Evolutionary conservation across 495 filamentous ascomycete genomes (phyloP).

Genomic region (Penicillium canescens): DNA sequence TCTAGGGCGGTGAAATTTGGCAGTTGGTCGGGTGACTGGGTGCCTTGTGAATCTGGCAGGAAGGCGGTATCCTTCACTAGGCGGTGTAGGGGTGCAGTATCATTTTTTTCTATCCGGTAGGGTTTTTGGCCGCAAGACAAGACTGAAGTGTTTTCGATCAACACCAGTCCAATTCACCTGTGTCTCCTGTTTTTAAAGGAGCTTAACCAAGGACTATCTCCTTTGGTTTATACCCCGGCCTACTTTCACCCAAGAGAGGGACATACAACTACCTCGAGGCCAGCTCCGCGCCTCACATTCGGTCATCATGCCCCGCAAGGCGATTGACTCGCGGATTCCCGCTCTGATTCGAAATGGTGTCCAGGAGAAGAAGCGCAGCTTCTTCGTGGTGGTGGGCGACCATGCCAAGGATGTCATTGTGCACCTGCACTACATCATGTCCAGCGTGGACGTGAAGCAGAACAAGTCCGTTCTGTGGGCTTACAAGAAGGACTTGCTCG

Average conservation of each 20-base stretch:
- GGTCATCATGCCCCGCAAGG: constrained; percentile 55
- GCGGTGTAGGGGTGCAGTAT: constrained; percentile 21
- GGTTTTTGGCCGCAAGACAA: constrained; percentile 15
- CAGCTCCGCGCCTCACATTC: constrained; percentile 17
- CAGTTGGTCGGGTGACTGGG: neutral
- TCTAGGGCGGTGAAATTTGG: neutral
- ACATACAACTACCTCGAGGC: constrained; percentile 12
- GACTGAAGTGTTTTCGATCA: constrained; percentile 10
- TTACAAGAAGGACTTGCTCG: constrained; percentile 97
- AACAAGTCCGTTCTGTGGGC: constrained; percentile 98
- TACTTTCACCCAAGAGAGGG: too few species aligned
- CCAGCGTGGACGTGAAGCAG: constrained; percentile 83
- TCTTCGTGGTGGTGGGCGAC: constrained; percentile 96
- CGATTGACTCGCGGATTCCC: constrained; percentile 87
- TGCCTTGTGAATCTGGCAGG: neutral
- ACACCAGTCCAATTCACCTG: constrained; percentile 5
- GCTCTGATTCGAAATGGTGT: constrained; percentile 94
- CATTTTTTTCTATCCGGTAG: constrained; percentile 22
- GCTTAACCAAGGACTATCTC: neutral
- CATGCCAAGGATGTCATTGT: constrained; percentile 96
- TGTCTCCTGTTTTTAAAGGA: neutral
- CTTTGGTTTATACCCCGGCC: too few species aligned
- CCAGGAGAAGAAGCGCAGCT: constrained; percentile 95
- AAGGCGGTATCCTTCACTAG: constrained; percentile 14
- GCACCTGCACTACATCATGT: constrained; percentile 91